These are phyloP conservation scores for Leishmania tarentolae DNA, from an alignment of 208 protist genomes.

Conservation along the genomic window DNA sequence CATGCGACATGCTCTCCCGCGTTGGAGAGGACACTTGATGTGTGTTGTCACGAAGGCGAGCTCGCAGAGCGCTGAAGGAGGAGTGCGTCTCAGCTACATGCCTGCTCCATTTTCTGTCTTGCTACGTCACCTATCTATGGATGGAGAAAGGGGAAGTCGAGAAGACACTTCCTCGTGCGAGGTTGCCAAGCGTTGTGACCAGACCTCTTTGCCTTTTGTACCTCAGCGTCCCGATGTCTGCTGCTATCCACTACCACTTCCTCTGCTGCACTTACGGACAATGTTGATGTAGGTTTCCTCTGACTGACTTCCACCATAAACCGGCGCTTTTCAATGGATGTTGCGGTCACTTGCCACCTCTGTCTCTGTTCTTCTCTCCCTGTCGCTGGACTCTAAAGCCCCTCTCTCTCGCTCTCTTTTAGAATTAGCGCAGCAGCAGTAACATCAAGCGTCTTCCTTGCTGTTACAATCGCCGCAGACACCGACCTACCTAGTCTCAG, in stretches of 20 bases:
- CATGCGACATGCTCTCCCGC: neutral
- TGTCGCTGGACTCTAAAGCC: neutral
- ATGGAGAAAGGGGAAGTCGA: neutral
- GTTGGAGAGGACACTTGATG: neutral
- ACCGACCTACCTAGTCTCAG: neutral
- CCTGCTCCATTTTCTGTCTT: neutral
- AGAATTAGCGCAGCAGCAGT: neutral
- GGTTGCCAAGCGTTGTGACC: neutral
- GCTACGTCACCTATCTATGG: neutral
- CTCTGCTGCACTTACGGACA: neutral
- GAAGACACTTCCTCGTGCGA: neutral
- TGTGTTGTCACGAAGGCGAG: neutral
- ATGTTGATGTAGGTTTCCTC: neutral
- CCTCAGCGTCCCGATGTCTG: neutral
- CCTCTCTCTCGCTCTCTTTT: neutral
- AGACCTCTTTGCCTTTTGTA: neutral
- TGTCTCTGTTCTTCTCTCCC: neutral
- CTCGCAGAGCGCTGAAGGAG: neutral
- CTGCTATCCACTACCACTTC: neutral
- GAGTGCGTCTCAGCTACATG: neutral
- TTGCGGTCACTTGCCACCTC: neutral
- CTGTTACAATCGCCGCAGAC: neutral
- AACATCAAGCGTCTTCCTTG: neutral
- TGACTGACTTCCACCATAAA: neutral
- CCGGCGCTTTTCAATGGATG: neutral